Percentiles rank a stretch among this genome's conserved stretches.
Evolutionary conservation across 2,329 filamentous ascomycete genomes (phyloP).

Genomic region (Pseudocercospora fuligena): DNA sequence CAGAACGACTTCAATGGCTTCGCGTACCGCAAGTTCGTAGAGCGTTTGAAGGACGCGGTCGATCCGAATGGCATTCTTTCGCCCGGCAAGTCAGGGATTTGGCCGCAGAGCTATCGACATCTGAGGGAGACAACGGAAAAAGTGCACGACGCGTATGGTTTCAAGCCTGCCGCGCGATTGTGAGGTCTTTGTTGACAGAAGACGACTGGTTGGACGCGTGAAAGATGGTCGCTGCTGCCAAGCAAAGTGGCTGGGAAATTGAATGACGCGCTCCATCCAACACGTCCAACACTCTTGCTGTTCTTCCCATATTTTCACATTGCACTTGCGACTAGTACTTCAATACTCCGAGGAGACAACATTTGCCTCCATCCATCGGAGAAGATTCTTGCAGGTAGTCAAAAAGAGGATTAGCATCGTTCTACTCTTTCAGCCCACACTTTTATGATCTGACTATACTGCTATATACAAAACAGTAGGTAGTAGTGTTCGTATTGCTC

Average conservation of each 20-base stretch:
- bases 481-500: background rate
- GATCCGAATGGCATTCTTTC: background rate
- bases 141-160: background rate
- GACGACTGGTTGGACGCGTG: no score
- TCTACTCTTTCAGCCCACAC: no score
- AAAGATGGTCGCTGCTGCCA: background rate
- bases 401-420: no score
- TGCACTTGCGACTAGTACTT: no score
- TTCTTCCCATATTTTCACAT: no score
- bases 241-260: background rate
- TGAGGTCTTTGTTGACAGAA: no score
- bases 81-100: background rate
- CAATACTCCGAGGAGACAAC: no score
- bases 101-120: constrained; percentile 1
- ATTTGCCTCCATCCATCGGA: no score
- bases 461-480: background rate
- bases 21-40: background rate
- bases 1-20: constrained; percentile 5
- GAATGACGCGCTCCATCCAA: background rate
- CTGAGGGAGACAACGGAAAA: background rate
- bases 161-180: background rate
- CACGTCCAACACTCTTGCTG: no score
- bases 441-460: background rate
- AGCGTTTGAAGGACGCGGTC: background rate
- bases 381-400: no score